A percentile compares a stretch with the other conserved stretches of the same genome.
phyloP scores from a whole-genome alignment of 768 basidiomycete genomes.

The Boletus edulis region DNA sequence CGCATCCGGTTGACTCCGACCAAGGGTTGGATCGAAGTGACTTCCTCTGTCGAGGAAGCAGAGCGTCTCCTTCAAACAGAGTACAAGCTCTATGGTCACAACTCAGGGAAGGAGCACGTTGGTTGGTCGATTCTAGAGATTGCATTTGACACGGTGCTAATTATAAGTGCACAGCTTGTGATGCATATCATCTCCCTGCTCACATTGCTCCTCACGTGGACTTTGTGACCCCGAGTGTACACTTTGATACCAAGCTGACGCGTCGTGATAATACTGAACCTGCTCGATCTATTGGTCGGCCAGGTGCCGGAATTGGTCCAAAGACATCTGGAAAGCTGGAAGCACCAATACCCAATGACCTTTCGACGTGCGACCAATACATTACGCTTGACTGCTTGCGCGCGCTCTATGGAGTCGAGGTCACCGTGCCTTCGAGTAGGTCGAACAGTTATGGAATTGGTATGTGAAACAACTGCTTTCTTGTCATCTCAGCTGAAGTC shows the following conservation, averaged over 20 bases:
- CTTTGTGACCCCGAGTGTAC: conserved; percentile 34
- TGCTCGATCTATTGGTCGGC: conserved; percentile 16
- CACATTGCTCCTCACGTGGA: conserved; percentile 33
- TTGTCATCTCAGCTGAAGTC: background rate
- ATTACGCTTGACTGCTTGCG: conserved; percentile 33
- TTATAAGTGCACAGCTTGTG: conserved; percentile 22
- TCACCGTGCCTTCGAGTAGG: conserved; percentile 18
- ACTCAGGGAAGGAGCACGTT: conserved; percentile 21
- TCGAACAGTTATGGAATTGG: conserved; percentile 35
- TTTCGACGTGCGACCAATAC: conserved; percentile 21
- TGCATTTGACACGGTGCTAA: background rate
- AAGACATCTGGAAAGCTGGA: conserved; percentile 14
- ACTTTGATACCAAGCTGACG: conserved; percentile 28
- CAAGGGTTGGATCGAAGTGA: conserved; percentile 28
- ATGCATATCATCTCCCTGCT: conserved; percentile 33
- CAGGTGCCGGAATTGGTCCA: conserved; percentile 8
- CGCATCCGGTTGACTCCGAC: conserved; percentile 15
- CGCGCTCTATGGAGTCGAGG: conserved; percentile 24
- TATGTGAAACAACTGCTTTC: conserved; percentile 1
- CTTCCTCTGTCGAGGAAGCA: conserved; percentile 30
- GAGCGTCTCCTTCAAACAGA: conserved; percentile 31
- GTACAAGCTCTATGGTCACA: conserved; percentile 31
- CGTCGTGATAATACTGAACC: conserved; percentile 2
- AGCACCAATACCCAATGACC: conserved; percentile 1
- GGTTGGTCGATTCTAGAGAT: conserved; percentile 9